phyloP scores from a whole-genome alignment of 75 land plant species.

The Cupressus sempervirens region DNA sequence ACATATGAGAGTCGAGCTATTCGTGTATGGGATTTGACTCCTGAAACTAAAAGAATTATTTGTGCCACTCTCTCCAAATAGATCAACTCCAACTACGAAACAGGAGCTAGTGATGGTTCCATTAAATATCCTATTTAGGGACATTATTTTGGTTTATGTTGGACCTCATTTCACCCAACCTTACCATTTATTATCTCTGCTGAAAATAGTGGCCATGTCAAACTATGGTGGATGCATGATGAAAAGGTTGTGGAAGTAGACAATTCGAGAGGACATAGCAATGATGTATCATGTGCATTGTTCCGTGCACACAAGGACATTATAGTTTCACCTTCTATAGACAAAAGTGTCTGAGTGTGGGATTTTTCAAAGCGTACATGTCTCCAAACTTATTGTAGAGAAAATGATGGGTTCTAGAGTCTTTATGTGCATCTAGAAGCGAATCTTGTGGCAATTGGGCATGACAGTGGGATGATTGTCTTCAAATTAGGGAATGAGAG shows the following conservation, averaged over 20 bases:
- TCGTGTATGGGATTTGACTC: slow-evolving; percentile 66
- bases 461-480: slow-evolving; percentile 66
- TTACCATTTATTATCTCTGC: slow-evolving; percentile 79
- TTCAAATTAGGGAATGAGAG: slow-evolving; percentile 77
- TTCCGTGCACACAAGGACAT: slow-evolving; percentile 69
- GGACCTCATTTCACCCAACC: slow-evolving; percentile 77
- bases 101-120: slow-evolving; percentile 70
- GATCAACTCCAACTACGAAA: slow-evolving; percentile 65
- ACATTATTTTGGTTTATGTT: slow-evolving; percentile 65
- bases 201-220: slow-evolving; percentile 80
- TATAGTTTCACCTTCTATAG: slow-evolving; percentile 63
- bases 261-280: slow-evolving; percentile 59
- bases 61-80: slow-evolving; percentile 28
- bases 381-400: slow-evolving; percentile 70
- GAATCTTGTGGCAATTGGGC: no score
- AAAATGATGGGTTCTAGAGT: slow-evolving; percentile 78
- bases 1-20: slow-evolving; percentile 72
- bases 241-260: slow-evolving; percentile 88
- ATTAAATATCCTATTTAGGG: slow-evolving; percentile 54
- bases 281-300: slow-evolving; percentile 63
- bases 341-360: slow-evolving; percentile 78
- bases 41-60: slow-evolving; percentile 61
- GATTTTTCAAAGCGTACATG: slow-evolving; percentile 67
- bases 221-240: slow-evolving; percentile 80
- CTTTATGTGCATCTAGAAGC: slow-evolving; percentile 65